Evolutionary conservation across 768 basidiomycete species (phyloP).

Genomic region (Hydnum rufescens): DNA sequence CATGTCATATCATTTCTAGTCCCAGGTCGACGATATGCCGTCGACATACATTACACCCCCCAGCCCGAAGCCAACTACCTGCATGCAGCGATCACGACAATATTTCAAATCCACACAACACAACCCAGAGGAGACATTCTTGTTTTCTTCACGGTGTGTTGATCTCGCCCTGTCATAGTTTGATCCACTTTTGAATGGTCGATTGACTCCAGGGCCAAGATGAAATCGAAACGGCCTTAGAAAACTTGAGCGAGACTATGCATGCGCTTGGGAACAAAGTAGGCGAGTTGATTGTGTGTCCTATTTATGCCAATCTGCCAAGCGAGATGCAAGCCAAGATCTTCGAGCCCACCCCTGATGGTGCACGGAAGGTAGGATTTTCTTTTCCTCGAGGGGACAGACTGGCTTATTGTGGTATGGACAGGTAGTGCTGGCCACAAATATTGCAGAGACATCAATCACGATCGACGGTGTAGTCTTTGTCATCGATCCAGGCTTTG

Average conservation of each 20-base stretch:
- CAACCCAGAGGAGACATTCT: constrained; percentile 96
- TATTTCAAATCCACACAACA: constrained; percentile 98
- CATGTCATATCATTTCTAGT: constrained; percentile 28
- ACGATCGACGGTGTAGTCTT: constrained; percentile 99
- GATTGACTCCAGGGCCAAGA: constrained; percentile 64
- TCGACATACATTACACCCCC: constrained; percentile 96
- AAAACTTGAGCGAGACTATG: constrained; percentile 89
- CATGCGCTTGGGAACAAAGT: constrained; percentile 92
- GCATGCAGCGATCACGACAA: constrained; percentile 94
- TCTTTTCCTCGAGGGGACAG: background rate
- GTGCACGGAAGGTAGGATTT: constrained; percentile 51
- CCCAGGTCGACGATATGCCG: constrained; percentile 90
- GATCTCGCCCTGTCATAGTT: background rate
- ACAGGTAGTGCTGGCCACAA: constrained; percentile 83
- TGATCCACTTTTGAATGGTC: background rate
- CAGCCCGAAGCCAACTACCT: constrained; percentile 99
- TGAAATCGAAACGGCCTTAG: constrained; percentile 94
- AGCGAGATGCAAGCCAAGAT: constrained; percentile 99
- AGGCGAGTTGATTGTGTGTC: constrained; percentile 81
- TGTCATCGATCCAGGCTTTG: constrained; percentile 97
- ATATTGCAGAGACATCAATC: constrained; percentile 99
- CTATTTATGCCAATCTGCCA: constrained; percentile 97
- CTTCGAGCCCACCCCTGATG: constrained; percentile 94
- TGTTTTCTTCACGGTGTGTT: constrained; percentile 79
- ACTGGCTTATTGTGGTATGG: background rate